Percentiles rank a stretch among this genome's conserved stretches.
Conservation (phyloP, 1,284 basidiomycete species). For the Lentinus polychrous region DNA sequence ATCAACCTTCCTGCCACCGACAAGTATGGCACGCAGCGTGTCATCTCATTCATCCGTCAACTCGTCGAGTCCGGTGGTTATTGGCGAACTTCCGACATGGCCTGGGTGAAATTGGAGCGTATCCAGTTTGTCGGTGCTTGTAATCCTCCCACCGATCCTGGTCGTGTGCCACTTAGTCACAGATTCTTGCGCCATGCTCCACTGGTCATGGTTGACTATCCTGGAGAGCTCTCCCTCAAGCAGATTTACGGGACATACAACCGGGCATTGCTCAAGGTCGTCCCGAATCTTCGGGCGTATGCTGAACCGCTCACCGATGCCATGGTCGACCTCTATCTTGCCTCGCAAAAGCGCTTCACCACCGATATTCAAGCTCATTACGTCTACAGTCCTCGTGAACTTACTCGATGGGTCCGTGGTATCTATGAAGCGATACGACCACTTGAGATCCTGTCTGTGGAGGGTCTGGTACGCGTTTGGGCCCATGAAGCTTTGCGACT, state of each 20-base stretch:
- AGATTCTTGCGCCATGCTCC: constrained; percentile 98
- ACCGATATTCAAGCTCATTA: constrained; percentile 97
- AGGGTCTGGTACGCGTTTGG: constrained; percentile 96
- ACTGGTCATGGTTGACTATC: constrained; percentile 99
- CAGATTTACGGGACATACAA: constrained; percentile 99
- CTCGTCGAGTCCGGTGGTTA: constrained; percentile 94
- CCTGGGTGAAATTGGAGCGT: constrained; percentile 96
- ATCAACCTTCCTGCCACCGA: constrained; percentile 97
- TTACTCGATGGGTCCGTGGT: constrained; percentile 97
- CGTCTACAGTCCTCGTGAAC: constrained; percentile 97
- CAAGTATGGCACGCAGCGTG: constrained; percentile 97
- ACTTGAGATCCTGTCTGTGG: constrained; percentile 83
- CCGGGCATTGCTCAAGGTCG: constrained; percentile 91
- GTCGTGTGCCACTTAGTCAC: constrained; percentile 95
- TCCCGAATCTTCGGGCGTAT: constrained; percentile 90
- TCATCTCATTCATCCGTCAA: constrained; percentile 98
- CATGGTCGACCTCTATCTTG: constrained; percentile 95
- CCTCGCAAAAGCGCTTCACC: constrained; percentile 92
- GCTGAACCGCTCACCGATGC: constrained; percentile 94
- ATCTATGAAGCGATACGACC: constrained; percentile 96
- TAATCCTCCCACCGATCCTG: constrained; percentile 99
- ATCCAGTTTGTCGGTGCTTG: constrained; percentile 99
- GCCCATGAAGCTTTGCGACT: constrained; percentile 96
- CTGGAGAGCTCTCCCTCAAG: constrained; percentile 93
- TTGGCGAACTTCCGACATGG: constrained; percentile 92